Evolutionary conservation across 257 asterid genomes (phyloP), one percentile per base, ranked within the genome.

Genomic region (Marsdenia floribunda): DNA sequence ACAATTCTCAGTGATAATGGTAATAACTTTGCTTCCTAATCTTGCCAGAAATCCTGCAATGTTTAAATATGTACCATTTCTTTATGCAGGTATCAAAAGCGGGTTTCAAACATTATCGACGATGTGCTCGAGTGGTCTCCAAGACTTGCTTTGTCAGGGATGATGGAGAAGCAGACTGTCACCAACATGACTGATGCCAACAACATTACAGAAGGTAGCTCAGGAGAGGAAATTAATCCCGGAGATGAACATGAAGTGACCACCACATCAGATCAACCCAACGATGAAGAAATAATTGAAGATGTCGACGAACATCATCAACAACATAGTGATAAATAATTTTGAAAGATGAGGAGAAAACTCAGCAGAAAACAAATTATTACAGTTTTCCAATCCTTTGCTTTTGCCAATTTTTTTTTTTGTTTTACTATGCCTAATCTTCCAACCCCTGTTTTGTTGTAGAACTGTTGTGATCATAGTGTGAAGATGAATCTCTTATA

Each of bases 91-190:
- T 95, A 95, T 83, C 99, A 95, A 75, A 89, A 81, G 87, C 89
- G 97, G 87, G 96, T 95, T 61, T 95, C 87, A 75, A 95, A 95
- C 86, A 95, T 95, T 75, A 95, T 92, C 7, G 99, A 95, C 3
- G 99, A 95, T 69, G 98, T 95, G 83, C 88, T 93, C 2, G 99
- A 95, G 83, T 95, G 99, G 99, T 88, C 95, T 16, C 99, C 99
- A 0, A 87, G 93, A 67, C 89, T 90, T 77, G 98, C 99, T 49
- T 83, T 95, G 80, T 93, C 99, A 0, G 97, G 96, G 72, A 95
- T 95, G 91, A 89, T 92, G 97, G 97, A 92, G 75, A 89, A 92
- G 84, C 97, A 90, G 70, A 66, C 80, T 0, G 85, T 77, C 75
- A 76, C 40, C 50, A 94, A 94, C 60, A 87, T 35, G 66, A 90